phyloP scores from a whole-genome alignment of 306 rosid genomes.

The Cicer cuneatum region DNA sequence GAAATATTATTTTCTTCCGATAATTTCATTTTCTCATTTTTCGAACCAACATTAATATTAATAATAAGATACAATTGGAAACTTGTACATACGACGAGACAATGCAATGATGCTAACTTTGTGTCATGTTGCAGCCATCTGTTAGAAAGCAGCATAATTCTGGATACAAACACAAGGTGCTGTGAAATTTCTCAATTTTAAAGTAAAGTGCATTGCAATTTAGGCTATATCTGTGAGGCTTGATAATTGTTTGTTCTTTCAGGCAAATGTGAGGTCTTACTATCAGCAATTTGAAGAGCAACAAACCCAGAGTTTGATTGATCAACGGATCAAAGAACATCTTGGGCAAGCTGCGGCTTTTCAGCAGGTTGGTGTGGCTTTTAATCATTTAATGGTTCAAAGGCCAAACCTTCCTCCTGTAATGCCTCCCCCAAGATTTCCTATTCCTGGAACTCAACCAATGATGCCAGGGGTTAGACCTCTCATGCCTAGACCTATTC shows the following conservation, averaged over 20 bases:
- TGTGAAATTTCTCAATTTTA: neutral
- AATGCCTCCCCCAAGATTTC: constrained; percentile 72
- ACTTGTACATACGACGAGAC: no score
- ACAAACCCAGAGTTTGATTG: constrained; percentile 92
- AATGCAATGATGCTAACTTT: neutral
- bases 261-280: constrained; percentile 90
- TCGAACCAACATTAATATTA: neutral
- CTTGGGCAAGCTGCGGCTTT: constrained; percentile 92
- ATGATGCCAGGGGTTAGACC: constrained; percentile 79
- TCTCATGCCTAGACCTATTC: constrained; percentile 82
- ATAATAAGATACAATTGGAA: neutral
- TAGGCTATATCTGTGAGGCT: neutral
- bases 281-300: constrained; percentile 98
- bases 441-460: constrained; percentile 67
- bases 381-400: constrained; percentile 63
- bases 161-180: constrained; percentile 96
- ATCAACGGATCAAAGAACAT: constrained; percentile 96
- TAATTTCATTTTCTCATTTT: neutral
- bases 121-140: constrained; percentile 72
- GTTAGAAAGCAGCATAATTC: constrained; percentile 98
- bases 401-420: constrained; percentile 51
- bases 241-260: constrained; percentile 24
- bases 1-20: neutral
- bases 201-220: neutral
- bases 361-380: constrained; percentile 91